These are phyloP conservation scores for Microascus cirrosus DNA, from an alignment of 2,329 filamentous ascomycete genomes.

Conservation along the genomic window DNA sequence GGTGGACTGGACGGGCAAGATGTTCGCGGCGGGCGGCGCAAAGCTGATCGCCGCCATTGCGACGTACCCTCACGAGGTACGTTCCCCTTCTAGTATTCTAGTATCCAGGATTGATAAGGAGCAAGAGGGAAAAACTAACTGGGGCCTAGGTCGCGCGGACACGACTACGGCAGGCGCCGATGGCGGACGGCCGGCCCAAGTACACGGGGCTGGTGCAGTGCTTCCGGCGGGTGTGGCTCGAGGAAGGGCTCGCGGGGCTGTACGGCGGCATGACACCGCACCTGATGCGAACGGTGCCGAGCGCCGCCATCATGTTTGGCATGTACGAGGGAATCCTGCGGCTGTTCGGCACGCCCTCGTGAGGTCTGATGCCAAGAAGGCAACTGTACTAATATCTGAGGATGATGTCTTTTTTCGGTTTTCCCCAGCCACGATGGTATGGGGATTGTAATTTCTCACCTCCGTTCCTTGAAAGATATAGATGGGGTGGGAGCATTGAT, in stretches of 20 bases:
- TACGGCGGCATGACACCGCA: slow-evolving; percentile 91
- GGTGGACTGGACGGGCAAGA: slow-evolving; percentile 68
- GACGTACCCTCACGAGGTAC: slow-evolving; percentile 86
- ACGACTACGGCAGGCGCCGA: slow-evolving; percentile 73
- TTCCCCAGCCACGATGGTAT: background rate
- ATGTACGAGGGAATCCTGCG: slow-evolving; percentile 58
- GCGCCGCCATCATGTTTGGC: slow-evolving; percentile 92
- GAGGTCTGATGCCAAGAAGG: background rate
- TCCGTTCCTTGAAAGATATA: background rate
- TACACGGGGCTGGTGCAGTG: slow-evolving; percentile 85
- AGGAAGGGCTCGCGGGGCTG: slow-evolving; percentile 75
- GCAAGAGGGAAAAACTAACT: background rate
- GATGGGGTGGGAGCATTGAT: background rate
- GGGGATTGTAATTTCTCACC: background rate
- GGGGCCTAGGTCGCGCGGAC: slow-evolving; percentile 62
- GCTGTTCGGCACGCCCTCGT: slow-evolving; percentile 21
- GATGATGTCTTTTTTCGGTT: background rate
- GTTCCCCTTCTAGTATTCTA: slow-evolving; percentile 10
- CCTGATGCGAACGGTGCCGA: slow-evolving; percentile 81
- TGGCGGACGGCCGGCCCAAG: slow-evolving; percentile 59
- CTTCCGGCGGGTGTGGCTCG: slow-evolving; percentile 76
- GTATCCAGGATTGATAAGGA: background rate
- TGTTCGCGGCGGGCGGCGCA: slow-evolving; percentile 67
- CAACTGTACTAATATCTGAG: background rate
- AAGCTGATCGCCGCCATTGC: slow-evolving; percentile 77